A percentile compares a stretch with the other conserved stretches of the same genome.
Conservation (phyloP, 2,329 filamentous ascomycete genomes). For the Fusarium floridanum region DNA sequence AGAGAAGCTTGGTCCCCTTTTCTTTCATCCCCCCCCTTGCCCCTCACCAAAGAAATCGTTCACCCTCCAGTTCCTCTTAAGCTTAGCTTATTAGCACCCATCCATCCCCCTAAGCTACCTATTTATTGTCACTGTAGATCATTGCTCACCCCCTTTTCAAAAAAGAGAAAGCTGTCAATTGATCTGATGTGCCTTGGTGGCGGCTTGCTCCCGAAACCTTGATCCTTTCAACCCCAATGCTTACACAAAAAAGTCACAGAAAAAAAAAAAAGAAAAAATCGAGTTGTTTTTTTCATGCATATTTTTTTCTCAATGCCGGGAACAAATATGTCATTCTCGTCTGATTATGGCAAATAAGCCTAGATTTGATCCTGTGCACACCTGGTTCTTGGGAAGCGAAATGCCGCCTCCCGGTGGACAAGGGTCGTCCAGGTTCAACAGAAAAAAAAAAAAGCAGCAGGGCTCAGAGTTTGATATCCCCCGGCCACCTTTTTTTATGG, state of each 20-base stretch:
- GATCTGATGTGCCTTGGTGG: constrained; percentile 24
- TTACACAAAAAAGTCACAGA: background rate
- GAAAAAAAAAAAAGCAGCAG: background rate
- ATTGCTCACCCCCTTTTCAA: constrained; percentile 29
- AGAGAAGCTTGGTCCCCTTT: constrained; percentile 12
- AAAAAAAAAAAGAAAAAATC: background rate
- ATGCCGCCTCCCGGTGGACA: constrained; percentile 15
- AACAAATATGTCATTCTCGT: constrained; percentile 23
- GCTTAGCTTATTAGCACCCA: constrained; percentile 30
- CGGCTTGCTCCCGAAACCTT: constrained; percentile 37
- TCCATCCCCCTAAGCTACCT: background rate
- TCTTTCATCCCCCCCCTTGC: constrained; percentile 8
- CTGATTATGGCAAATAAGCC: constrained; percentile 11
- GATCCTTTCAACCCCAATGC: constrained; percentile 1
- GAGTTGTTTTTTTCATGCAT: background rate
- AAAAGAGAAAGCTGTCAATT: constrained; percentile 13
- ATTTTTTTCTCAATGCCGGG: background rate
- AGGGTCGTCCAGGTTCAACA: constrained; percentile 8
- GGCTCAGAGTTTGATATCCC: constrained; percentile 13
- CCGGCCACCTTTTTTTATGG: constrained; percentile 11
- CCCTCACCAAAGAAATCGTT: constrained; percentile 12
- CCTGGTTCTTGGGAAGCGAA: constrained; percentile 8
- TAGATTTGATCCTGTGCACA: background rate
- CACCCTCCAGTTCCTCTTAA: constrained; percentile 24
- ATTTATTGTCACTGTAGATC: constrained; percentile 31